phyloP scores from a whole-genome alignment of 371 early-diverging fungal genomes.

The Mortierella sp. region DNA sequence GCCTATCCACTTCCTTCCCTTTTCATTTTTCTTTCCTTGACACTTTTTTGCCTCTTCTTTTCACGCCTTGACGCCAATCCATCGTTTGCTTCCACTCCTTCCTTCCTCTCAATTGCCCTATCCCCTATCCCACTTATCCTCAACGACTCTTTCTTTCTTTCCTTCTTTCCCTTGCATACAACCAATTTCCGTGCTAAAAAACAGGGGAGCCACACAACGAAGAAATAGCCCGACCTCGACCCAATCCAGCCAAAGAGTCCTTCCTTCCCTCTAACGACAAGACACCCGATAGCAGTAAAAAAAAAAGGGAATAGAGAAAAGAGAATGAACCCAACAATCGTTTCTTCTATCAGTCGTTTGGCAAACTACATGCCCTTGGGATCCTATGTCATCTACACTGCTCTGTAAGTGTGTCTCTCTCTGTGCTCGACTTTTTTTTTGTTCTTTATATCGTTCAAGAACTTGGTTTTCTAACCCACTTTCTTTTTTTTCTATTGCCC shows the following conservation, averaged over 20 bases:
- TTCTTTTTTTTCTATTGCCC: neutral
- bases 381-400: slow-evolving; percentile 57
- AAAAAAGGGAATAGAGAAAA: neutral
- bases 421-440: neutral
- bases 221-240: neutral
- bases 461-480: neutral
- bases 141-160: neutral
- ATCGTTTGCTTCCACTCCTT: neutral
- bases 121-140: neutral
- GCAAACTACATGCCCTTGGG: slow-evolving; percentile 55
- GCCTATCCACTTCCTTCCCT: neutral
- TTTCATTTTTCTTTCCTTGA: neutral
- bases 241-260: neutral
- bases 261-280: neutral
- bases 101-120: neutral
- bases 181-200: neutral
- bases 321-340: slow-evolving; percentile 18
- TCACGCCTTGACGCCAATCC: neutral
- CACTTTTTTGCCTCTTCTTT: neutral
- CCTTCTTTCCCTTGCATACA: neutral
- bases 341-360: slow-evolving; percentile 49
- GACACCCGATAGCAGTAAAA: neutral
- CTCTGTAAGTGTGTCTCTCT: slow-evolving; percentile 31
- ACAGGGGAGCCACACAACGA: neutral
- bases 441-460: neutral